Evolutionary conservation across 2,329 filamentous ascomycete species (phyloP), one percentile per base, ranked within the genome.

Genomic region (Aureobasidium subglaciale): DNA sequence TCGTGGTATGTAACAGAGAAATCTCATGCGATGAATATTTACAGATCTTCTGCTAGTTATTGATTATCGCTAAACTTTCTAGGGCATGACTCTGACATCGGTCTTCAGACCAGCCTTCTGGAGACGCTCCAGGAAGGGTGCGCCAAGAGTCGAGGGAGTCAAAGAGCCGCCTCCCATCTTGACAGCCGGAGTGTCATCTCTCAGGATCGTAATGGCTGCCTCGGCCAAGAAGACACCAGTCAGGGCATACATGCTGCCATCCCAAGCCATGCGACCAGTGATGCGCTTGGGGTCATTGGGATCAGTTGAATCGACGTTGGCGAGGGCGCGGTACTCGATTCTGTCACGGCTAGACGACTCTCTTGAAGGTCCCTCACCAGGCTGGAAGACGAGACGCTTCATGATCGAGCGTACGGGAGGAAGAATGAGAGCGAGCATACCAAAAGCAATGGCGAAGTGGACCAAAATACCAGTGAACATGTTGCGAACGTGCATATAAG

Each of bases 111-210:
- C 86, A 35, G 74, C 77, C 30, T 76, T 74, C 32, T 79, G 72
- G 37, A 88, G 63, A 13, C 84, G 76, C 63, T 89, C 81, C 58
- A 90, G 73, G 64, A 82, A 86, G 9, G 76, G 72, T 61, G 85
- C 82, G 1, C 87, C 87, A 2, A 91, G 71, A 54, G 81, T 86
- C 0, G 87, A 85, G 0, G 87, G 83, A 1, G 88, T 91, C 59
- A 87, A 81, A 22, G 89, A 72, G 2, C 87, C 87, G 16, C 87
- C 87, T 1, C 75, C 75, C 11, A 88, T 71, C 32, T 76, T 69
- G 45, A 77, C 73, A 9, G 75, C 77, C 34, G 71, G 64, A 2
- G 81, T 71, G 13, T 83, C 67, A 18, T 68, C 77, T 57, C 85
- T 75, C 15, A 90, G 71, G 29, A 91, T 73, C 0, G 83, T 82